Conservation (phyloP, 305 asterid species). For the Lippia alba region DNA sequence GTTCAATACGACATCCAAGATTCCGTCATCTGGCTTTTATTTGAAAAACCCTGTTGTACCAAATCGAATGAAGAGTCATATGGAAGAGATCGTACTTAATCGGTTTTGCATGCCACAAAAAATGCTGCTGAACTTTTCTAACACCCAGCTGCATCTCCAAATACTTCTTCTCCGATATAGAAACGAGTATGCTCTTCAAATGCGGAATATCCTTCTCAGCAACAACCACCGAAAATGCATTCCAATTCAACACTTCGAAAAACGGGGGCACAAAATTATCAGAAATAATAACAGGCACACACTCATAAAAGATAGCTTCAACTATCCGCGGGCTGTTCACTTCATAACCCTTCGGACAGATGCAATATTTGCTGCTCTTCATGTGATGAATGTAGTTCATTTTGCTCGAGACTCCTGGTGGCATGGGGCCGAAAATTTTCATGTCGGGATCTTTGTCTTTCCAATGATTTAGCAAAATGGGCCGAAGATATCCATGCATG, state of each 20-base stretch:
- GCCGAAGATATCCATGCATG: slow-evolving; percentile 86
- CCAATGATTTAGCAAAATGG: slow-evolving; percentile 79
- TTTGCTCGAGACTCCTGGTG: slow-evolving; percentile 78
- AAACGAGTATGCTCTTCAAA: slow-evolving; percentile 53
- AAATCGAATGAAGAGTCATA: slow-evolving; percentile 84
- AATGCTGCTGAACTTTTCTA: slow-evolving; percentile 65
- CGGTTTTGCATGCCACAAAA: slow-evolving; percentile 79
- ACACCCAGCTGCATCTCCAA: slow-evolving; percentile 66
- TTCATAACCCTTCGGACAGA: slow-evolving; percentile 84
- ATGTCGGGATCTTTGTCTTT: slow-evolving; percentile 65
- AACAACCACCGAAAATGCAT: slow-evolving; percentile 59
- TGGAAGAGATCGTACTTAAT: slow-evolving; percentile 72
- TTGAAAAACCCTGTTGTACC: slow-evolving; percentile 81
- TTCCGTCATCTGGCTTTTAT: slow-evolving; percentile 50
- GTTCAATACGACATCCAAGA: background rate
- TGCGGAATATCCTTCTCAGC: slow-evolving; percentile 66
- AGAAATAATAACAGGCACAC: slow-evolving; percentile 74
- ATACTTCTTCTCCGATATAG: slow-evolving; percentile 61
- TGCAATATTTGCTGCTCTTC: slow-evolving; percentile 80
- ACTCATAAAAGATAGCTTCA: slow-evolving; percentile 76
- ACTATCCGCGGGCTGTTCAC: slow-evolving; percentile 87
- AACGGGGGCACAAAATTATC: slow-evolving; percentile 83
- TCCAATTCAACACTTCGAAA: slow-evolving; percentile 79
- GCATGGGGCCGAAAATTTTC: slow-evolving; percentile 84
- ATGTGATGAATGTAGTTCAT: slow-evolving; percentile 72